Conservation (phyloP, 2,329 filamentous ascomycete genomes). For the Pezicula carpinea region DNA sequence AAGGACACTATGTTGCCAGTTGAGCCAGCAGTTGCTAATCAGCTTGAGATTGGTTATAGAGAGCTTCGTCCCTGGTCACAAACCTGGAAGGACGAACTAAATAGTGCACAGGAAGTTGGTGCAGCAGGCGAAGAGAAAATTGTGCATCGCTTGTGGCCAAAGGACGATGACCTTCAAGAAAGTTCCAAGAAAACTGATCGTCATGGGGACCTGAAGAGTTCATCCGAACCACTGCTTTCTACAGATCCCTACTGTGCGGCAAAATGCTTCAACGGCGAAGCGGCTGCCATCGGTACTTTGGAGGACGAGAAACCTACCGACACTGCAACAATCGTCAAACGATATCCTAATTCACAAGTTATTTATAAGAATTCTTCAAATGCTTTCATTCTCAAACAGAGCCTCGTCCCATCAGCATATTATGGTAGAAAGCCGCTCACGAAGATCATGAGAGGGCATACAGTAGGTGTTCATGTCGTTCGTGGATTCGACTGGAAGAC, state of each 20-base stretch:
- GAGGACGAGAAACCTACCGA: slow-evolving; percentile 16
- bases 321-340: slow-evolving; percentile 34
- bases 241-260: slow-evolving; percentile 55
- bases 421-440: slow-evolving; percentile 76
- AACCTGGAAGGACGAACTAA: slow-evolving; percentile 88
- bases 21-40: slow-evolving; percentile 80
- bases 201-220: slow-evolving; percentile 20
- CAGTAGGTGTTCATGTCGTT: slow-evolving; percentile 81
- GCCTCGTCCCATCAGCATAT: slow-evolving; percentile 76
- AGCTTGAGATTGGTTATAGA: slow-evolving; percentile 84
- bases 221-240: slow-evolving; percentile 12
- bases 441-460: slow-evolving; percentile 73
- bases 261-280: slow-evolving; percentile 55
- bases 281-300: slow-evolving; percentile 48
- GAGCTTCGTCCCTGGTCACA: slow-evolving; percentile 85
- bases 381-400: slow-evolving; percentile 84
- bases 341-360: slow-evolving; percentile 73
- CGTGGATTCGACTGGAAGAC: slow-evolving; percentile 76
- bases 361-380: slow-evolving; percentile 75
- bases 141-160: slow-evolving; percentile 72
- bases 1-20: slow-evolving; percentile 91
- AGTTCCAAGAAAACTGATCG: slow-evolving; percentile 25
- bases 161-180: slow-evolving; percentile 37
- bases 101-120: slow-evolving; percentile 85
- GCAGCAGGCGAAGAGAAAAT: slow-evolving; percentile 89